Evolutionary conservation across 176 grass and related monocot species (phyloP).

Genomic region (Elymus sibiricus): DNA sequence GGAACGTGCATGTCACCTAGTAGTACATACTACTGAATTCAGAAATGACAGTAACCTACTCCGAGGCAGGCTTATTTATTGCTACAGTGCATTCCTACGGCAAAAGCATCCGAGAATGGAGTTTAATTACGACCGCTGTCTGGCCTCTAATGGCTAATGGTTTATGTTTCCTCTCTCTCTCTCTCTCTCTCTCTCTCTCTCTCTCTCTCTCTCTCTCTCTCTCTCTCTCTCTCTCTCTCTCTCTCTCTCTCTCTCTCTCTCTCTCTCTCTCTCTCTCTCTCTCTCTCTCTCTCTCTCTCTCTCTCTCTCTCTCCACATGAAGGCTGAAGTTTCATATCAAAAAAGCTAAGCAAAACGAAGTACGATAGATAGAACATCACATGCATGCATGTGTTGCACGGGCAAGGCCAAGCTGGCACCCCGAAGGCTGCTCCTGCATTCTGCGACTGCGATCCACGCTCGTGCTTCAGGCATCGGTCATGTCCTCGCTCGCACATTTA

Average conservation of each 20-base stretch:
- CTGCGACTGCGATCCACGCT: background rate
- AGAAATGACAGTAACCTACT: background rate
- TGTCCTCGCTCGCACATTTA: constrained; percentile 30
- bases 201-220: no score
- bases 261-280: no score
- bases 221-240: no score
- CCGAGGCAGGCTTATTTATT: background rate
- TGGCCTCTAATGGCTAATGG: background rate
- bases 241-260: no score
- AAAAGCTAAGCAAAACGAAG: background rate
- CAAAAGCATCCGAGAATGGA: background rate
- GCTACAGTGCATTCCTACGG: background rate
- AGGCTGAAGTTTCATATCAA: background rate
- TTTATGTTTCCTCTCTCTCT: no score
- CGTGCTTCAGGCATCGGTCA: constrained; percentile 18
- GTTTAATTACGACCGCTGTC: background rate
- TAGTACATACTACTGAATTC: background rate
- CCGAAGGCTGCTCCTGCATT: no score
- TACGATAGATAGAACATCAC: background rate
- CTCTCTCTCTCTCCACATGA: background rate
- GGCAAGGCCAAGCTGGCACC: background rate
- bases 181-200: no score
- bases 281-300: background rate
- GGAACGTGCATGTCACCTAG: background rate
- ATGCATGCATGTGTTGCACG: background rate